Conservation (phyloP, 805 yeast genomes). For the Hanseniaspora meyeri region DNA sequence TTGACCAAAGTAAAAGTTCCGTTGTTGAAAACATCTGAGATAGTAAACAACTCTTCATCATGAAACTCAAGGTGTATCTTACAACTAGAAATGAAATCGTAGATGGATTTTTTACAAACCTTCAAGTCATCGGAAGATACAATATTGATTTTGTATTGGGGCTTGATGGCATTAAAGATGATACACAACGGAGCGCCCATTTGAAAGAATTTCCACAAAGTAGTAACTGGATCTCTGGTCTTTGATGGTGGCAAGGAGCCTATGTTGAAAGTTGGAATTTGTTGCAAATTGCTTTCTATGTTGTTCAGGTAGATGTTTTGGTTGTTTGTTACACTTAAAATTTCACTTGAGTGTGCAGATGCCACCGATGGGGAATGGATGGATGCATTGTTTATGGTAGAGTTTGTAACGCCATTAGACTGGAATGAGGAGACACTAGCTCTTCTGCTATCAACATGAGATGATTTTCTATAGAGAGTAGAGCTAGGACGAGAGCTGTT, state of each 20-base stretch:
- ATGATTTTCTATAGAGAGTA: slow-evolving; percentile 13
- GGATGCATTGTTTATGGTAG: slow-evolving; percentile 22
- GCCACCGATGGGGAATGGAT: slow-evolving; percentile 18
- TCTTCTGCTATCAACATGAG: slow-evolving; percentile 5
- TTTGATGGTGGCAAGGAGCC: slow-evolving; percentile 65
- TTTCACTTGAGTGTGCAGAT: background rate
- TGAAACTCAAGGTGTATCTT: slow-evolving; percentile 59
- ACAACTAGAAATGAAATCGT: slow-evolving; percentile 80
- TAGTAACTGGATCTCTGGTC: slow-evolving; percentile 84
- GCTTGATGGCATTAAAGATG: slow-evolving; percentile 59
- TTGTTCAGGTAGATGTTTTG: slow-evolving; percentile 15
- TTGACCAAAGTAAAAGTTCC: slow-evolving; percentile 64
- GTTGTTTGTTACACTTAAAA: background rate
- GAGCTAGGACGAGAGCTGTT: slow-evolving; percentile 16
- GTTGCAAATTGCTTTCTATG: slow-evolving; percentile 25
- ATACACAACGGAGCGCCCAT: slow-evolving; percentile 88
- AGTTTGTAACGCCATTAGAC: slow-evolving; percentile 15
- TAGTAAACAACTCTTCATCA: slow-evolving; percentile 77
- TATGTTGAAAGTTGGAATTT: slow-evolving; percentile 49
- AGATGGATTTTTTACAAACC: slow-evolving; percentile 76
- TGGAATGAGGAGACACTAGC: slow-evolving; percentile 1
- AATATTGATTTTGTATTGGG: slow-evolving; percentile 46
- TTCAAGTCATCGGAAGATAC: slow-evolving; percentile 70
- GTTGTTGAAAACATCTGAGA: slow-evolving; percentile 77
- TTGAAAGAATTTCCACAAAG: slow-evolving; percentile 75